Evolutionary conservation across 352 stramenopile genomes (phyloP).

Genomic region (Globisporangium recalcitrans): DNA sequence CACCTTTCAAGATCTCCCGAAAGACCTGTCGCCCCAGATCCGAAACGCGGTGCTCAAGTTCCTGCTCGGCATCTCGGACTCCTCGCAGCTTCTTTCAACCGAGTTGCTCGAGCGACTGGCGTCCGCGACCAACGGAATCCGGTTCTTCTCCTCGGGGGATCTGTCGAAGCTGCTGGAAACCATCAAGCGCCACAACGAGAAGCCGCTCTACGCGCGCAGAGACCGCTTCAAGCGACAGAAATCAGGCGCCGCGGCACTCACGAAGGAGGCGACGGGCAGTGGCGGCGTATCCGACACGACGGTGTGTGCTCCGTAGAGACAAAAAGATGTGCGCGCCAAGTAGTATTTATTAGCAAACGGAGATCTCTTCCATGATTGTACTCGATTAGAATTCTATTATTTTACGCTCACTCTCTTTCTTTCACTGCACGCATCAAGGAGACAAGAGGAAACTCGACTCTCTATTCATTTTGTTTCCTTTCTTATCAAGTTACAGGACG

Average conservation of each 20-base stretch:
- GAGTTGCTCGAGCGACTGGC: constrained; percentile 3
- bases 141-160: constrained; percentile 12
- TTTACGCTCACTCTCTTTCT: not conserved
- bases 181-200: constrained; percentile 10
- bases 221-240: constrained; percentile 11
- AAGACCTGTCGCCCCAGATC: not conserved
- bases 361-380: too few relatives aligned
- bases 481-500: too few relatives aligned
- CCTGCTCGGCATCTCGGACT: constrained; percentile 1
- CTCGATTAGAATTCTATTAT: not conserved
- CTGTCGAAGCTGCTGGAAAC: constrained; percentile 5
- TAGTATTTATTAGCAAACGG: not conserved
- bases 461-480: too few relatives aligned
- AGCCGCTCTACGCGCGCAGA: constrained; percentile 7
- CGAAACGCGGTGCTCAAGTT: constrained; percentile 6
- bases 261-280: not conserved
- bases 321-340: not conserved
- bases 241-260: not conserved
- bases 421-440: too few relatives aligned
- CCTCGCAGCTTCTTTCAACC: not conserved
- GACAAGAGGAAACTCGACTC: too few relatives aligned
- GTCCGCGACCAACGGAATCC: not conserved
- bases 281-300: not conserved
- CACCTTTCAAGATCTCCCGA: not conserved
- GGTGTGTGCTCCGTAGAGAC: not conserved